Evolutionary conservation across 331 rosid species (phyloP).

Genomic region (Prunus yedoensis): DNA sequence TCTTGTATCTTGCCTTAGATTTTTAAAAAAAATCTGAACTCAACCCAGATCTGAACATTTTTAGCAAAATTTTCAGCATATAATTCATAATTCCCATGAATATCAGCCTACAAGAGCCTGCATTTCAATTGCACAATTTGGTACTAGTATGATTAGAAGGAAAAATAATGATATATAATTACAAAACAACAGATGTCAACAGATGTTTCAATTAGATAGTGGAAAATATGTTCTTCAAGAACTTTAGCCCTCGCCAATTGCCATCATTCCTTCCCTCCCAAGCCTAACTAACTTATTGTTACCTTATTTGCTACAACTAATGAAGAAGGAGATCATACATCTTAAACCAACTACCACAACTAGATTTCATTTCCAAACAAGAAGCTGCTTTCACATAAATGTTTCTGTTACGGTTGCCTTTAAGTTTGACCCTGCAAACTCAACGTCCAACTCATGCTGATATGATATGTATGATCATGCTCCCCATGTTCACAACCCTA

Average conservation of each 20-base stretch:
- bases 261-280: neutral
- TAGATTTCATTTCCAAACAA: slow-evolving; percentile 12
- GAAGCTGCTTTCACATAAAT: neutral
- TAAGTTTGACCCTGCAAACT: slow-evolving; percentile 18
- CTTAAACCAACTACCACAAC: neutral
- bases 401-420: neutral
- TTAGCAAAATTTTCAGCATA: neutral
- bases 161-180: neutral
- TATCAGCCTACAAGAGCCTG: neutral
- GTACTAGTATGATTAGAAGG: neutral
- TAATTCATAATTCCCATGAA: no score
- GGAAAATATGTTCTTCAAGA: neutral
- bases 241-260: neutral
- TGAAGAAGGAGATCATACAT: neutral
- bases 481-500: slow-evolving; percentile 26
- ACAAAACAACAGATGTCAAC: no score
- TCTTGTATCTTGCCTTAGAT: slow-evolving; percentile 3
- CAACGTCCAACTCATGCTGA: slow-evolving; percentile 8
- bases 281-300: no score
- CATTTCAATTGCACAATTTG: neutral
- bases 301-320: neutral
- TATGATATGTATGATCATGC: slow-evolving; percentile 19
- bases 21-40: no score
- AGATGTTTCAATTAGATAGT: neutral
- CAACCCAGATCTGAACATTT: slow-evolving; percentile 7